Evolutionary conservation across 495 filamentous ascomycete species (phyloP).

Genomic region (Daldinia caldariorum): DNA sequence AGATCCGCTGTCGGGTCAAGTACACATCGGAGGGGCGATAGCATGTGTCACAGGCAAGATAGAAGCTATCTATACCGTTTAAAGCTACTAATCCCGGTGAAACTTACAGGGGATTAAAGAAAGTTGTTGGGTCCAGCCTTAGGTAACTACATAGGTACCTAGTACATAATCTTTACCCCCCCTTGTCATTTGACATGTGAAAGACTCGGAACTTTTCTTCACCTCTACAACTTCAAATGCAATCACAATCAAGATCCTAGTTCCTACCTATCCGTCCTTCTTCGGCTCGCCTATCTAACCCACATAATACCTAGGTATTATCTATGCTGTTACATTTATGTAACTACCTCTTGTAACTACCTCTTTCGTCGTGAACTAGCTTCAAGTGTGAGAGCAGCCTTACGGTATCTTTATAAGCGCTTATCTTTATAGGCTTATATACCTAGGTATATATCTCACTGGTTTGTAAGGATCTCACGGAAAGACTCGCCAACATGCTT

Average conservation of each 20-base stretch:
- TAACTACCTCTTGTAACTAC: no score
- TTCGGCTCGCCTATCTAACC: slow-evolving; percentile 26
- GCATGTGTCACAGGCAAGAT: slow-evolving; percentile 16
- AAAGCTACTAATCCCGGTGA: background rate
- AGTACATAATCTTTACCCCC: slow-evolving; percentile 26
- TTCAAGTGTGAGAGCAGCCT: background rate
- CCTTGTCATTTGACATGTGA: slow-evolving; percentile 47
- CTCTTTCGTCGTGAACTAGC: background rate
- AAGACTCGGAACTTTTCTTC: slow-evolving; percentile 33
- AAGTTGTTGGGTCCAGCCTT: no score
- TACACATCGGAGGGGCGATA: slow-evolving; percentile 24
- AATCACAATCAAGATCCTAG: slow-evolving; percentile 24
- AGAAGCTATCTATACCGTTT: background rate
- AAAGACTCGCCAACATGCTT: slow-evolving; percentile 14
- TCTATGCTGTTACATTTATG: background rate
- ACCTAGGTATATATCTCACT: background rate
- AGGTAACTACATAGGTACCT: no score
- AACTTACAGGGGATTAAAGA: background rate
- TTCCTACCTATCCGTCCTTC: slow-evolving; percentile 20
- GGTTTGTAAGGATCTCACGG: slow-evolving; percentile 3
- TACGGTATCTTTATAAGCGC: background rate
- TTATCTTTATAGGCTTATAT: background rate
- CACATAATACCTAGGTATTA: background rate
- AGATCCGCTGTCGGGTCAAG: slow-evolving; percentile 25
- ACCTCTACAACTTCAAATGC: no score